Percentiles rank a stretch among this genome's conserved stretches.
Conservation (phyloP, 495 filamentous ascomycete species). For the Lophiotrema nucula region DNA sequence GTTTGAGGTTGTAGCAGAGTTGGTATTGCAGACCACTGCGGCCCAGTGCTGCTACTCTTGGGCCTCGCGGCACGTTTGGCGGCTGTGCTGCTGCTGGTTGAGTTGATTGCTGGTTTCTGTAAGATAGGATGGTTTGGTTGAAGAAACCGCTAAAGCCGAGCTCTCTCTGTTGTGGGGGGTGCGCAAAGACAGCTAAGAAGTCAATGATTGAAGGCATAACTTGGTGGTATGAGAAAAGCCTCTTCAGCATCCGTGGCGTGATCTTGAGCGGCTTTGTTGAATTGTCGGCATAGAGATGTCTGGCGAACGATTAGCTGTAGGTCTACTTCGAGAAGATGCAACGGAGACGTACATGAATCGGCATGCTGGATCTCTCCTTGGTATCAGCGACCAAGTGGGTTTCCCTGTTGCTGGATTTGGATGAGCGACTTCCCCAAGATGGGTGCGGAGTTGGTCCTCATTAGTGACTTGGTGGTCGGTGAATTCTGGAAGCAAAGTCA, state of each 20-base stretch:
- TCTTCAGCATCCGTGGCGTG: conserved; percentile 37
- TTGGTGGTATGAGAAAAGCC: conserved; percentile 44
- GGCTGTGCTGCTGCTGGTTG: neutral
- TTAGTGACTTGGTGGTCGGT: neutral
- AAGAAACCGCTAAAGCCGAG: conserved; percentile 38
- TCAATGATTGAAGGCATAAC: conserved; percentile 47
- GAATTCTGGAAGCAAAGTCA: neutral
- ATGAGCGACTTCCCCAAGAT: neutral
- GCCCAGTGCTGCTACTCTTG: conserved; percentile 28
- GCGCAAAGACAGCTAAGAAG: conserved; percentile 45
- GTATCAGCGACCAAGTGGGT: neutral
- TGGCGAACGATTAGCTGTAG: neutral
- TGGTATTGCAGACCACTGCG: conserved; percentile 45
- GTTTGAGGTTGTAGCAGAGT: conserved; percentile 49
- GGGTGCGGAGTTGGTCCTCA: neutral
- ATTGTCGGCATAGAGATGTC: neutral
- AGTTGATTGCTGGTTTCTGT: neutral
- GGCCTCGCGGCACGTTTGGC: neutral
- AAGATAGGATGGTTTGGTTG: conserved; percentile 19
- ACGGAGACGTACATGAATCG: conserved; percentile 6
- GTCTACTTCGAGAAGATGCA: neutral
- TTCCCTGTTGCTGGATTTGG: neutral
- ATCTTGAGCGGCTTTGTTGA: conserved; percentile 6
- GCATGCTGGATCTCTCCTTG: conserved; percentile 5
- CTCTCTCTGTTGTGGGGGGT: conserved; percentile 39